Conservation (phyloP, 192 early-diverging fungal species). For the Lunasporangiospora selenospora region DNA sequence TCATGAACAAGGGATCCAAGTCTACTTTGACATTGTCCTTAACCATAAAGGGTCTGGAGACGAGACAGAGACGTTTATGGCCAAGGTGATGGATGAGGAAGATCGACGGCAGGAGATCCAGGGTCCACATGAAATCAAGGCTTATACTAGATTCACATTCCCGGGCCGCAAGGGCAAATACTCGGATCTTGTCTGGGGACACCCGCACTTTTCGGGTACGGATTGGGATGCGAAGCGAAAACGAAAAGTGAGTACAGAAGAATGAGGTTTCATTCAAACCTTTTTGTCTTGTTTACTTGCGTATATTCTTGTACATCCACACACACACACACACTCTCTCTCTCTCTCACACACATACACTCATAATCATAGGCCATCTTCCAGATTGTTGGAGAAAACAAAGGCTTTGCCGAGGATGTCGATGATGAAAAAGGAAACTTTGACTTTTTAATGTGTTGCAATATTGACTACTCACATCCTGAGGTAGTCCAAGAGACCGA, state of each 20-base stretch:
- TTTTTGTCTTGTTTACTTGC: neutral
- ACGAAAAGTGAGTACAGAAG: constrained; percentile 14
- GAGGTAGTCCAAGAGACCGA: constrained; percentile 33
- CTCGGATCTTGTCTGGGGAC: constrained; percentile 48
- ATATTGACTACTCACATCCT: constrained; percentile 43
- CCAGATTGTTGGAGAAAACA: constrained; percentile 52
- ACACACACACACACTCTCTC: neutral
- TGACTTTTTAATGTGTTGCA: constrained; percentile 55
- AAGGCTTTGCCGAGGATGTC: constrained; percentile 56
- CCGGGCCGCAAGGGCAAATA: constrained; percentile 48
- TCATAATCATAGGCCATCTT: constrained; percentile 33
- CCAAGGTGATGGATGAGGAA: constrained; percentile 44
- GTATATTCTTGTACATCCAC: neutral
- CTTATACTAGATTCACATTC: constrained; percentile 53
- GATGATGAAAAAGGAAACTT: constrained; percentile 55
- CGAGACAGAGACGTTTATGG: constrained; percentile 50
- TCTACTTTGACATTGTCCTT: constrained; percentile 54
- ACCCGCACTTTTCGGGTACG: constrained; percentile 52
- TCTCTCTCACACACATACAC: neutral
- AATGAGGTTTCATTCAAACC: too few species aligned
- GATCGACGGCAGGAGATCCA: constrained; percentile 49
- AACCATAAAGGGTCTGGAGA: constrained; percentile 56
- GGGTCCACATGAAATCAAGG: constrained; percentile 43
- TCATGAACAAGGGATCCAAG: constrained; percentile 32
- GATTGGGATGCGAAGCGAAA: constrained; percentile 54